Conservation (phyloP, 257 asterid species). For the Osmanthus fragrans region DNA sequence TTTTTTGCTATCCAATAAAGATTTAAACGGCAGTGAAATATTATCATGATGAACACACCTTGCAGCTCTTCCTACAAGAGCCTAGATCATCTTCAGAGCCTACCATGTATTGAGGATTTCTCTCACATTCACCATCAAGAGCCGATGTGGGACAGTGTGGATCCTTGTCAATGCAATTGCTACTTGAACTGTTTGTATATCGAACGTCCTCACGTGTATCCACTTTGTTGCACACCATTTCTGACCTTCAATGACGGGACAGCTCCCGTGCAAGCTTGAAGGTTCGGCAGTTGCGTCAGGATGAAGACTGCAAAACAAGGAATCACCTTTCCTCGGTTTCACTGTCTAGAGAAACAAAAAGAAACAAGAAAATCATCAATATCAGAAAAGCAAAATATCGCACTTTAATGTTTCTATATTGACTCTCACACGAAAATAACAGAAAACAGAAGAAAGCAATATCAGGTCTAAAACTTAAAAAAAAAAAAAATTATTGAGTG, state of each 20-base stretch:
- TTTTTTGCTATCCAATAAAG: not conserved
- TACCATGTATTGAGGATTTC: constrained; percentile 60
- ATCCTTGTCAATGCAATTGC: no score
- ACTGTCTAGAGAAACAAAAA: constrained; percentile 40
- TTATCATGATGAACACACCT: constrained; percentile 50
- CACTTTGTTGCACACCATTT: constrained; percentile 48
- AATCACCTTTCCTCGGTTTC: constrained; percentile 77
- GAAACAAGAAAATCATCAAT: not conserved
- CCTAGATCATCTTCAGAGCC: constrained; percentile 43
- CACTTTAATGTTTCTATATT: not conserved
- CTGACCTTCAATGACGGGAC: constrained; percentile 44
- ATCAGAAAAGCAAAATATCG: not conserved
- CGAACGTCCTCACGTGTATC: constrained; percentile 65
- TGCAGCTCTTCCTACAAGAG: constrained; percentile 73
- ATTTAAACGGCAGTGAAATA: not conserved
- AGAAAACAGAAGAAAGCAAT: not conserved
- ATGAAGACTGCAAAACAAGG: constrained; percentile 86
- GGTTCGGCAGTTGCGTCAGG: constrained; percentile 71
- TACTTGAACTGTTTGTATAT: not conserved
- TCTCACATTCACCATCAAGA: constrained; percentile 65
- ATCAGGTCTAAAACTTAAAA: not conserved
- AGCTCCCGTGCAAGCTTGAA: constrained; percentile 71
- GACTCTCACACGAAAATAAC: not conserved
- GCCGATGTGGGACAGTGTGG: constrained; percentile 40
- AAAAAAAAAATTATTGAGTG: no score